Evolutionary conservation across 257 asterid genomes (phyloP), one percentile per base, ranked within the genome.

Genomic region (Solanum boliviense): DNA sequence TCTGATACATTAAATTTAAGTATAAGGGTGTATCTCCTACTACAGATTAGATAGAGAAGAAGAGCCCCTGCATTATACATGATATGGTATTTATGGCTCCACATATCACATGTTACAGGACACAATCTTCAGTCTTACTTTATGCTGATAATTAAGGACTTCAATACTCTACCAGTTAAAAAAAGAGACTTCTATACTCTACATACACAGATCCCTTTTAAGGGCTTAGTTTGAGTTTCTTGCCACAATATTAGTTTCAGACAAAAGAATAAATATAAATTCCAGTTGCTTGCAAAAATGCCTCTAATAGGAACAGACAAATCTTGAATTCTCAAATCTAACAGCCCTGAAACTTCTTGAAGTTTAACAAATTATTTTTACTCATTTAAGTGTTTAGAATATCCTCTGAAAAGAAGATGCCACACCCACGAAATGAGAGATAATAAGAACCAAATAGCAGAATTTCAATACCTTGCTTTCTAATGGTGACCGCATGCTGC

Each of bases 391-490:
- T 39, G 60, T 4, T 79, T 46, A 15, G 20, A 79, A 79, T 27
- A 27, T 25, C 85, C 35, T 9, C 84, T 25, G 62, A 78, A 41
- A 41, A 79, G 23, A 34, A 79, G 85, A 79, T 27, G 41, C 20
- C 60, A 46, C 39, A 6, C 29, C 27, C 27, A 27, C 27, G 7
- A 81, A 81, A 81, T 46, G 41, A 46, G 85, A 81, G 70, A 81
- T 29, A 31, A 86, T 74, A 74, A 36, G 56, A 88, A 48, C 68
- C 46, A 71, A 58, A 83, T 52, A 88, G 32, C 36, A 44, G 84
- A 91, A 73, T 89, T 74, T 23, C 81, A 62, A 84, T 84, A 92
- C 94, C 93, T 90, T 89, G 52, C 73, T 71, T 83, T 76, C 90
- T 81, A 71, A 75, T 75, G 84, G 89, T 76, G 88, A 88, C 89